Evolutionary conservation across 1,139 yeast species (phyloP), one percentile per base, ranked within the genome.

Genomic region (Zygoascus meyerae): DNA sequence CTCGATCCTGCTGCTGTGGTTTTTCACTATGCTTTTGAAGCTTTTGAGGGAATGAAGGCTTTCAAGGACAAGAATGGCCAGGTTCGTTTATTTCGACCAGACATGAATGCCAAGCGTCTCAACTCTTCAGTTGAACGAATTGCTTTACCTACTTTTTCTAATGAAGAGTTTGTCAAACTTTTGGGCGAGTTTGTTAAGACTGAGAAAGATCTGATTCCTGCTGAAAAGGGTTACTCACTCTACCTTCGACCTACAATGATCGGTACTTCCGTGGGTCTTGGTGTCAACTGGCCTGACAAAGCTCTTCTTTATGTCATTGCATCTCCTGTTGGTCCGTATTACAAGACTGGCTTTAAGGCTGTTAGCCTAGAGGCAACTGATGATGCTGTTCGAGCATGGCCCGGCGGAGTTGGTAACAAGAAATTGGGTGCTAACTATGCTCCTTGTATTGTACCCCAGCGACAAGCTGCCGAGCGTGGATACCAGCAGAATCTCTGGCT

Each of bases 391-490:
- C 83, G 97, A 71, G 97, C 98, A 12, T 92, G 97, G 97, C 97
- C 97, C 61, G 96, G 96, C 62, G 98, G 97, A 66, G 89, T 82
- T 55, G 98, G 98, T 68, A 83, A 89, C 75, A 83, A 80, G 69
- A 92, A 92, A 72, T 78, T 92, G 60, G 98, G 98, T 67, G 97
- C 96, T 51, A 92, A 92, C 72, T 92, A 92, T 65, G 97, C 97
- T 38, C 96, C 97, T 48, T 86, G 96, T 67, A 79, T 90, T 62
- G 75, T 78, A 62, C 97, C 97, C 29, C 96, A 86, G 71, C 71
- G 78, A 57, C 79, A 81, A 68, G 97, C 98, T 44, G 95, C 95
- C 45, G 62, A 73, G 40, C 78, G 85, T 63, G 98, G 98, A 41
- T 90, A 81, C 74, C 90, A 85, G 64, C 98, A 92, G 70, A 89